Conservation (phyloP, 2,329 filamentous ascomycete species). For the Claviceps cyperi region DNA sequence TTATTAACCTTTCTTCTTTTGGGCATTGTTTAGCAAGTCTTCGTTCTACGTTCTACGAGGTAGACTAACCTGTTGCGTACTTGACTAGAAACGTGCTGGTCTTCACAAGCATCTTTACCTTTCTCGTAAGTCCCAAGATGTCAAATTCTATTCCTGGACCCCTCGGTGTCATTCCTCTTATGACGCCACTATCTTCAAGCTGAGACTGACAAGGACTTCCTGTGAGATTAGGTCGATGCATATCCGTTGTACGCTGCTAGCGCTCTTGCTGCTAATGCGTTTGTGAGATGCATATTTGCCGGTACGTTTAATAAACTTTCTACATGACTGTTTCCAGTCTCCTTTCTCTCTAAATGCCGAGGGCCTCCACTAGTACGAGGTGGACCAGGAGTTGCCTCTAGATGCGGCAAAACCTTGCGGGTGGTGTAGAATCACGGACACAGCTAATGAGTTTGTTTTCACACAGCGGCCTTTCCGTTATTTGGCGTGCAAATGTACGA, state of each 20-base stretch:
- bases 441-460: slow-evolving; percentile 5
- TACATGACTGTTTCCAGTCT: background rate
- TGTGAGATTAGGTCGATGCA: slow-evolving; percentile 44
- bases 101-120: slow-evolving; percentile 78
- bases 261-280: slow-evolving; percentile 72
- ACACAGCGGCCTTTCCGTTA: slow-evolving; percentile 54
- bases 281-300: slow-evolving; percentile 64
- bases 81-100: slow-evolving; percentile 52
- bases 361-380: too few relatives aligned
- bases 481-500: slow-evolving; percentile 64
- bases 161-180: background rate
- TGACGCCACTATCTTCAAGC: background rate
- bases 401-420: too few relatives aligned
- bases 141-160: too few relatives aligned
- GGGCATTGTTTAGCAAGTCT: background rate
- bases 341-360: background rate
- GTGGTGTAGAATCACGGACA: background rate
- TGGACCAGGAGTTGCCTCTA: too few relatives aligned
- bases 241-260: slow-evolving; percentile 63
- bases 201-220: background rate
- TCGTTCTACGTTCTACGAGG: slow-evolving; percentile 1
- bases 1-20: background rate
- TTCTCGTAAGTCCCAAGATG: slow-evolving; percentile 44
- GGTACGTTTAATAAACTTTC: slow-evolving; percentile 23
- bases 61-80: slow-evolving; percentile 14